Base-by-base conservation (phyloP, 306 rosid species). In the Cicer pinnatifidum region DNA sequence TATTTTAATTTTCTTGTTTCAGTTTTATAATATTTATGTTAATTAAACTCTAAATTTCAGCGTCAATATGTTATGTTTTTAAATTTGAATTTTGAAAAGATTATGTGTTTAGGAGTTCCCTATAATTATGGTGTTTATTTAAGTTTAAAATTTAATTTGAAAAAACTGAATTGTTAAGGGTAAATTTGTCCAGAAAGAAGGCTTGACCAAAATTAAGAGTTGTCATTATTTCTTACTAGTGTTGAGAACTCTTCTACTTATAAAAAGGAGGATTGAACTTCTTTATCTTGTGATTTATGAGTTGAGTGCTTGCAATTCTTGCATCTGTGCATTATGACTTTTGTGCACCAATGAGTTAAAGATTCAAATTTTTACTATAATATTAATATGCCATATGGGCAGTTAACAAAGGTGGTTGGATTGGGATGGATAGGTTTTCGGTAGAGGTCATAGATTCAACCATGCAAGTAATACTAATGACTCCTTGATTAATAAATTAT, bases 341-440 rank as follows among this genome's bases (percentile, higher is more conserved):
- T 28, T 28, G 16, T 45, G 53, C 79, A 9, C 43, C 60, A 43
- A n/a, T 41, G 23, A 47, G 57, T 47, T 13, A 58, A 52, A 50
- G 54, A 12, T 50, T 50, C 41, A 9, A n/a, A 16, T 61, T 51
- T 57, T 71, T 20, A n/a, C 76, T 56, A 44, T 28, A 57, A 57
- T 50, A 12, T 50, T 28, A 28, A 28, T 28, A 28, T 28, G 19
- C 17, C 38, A 57, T 57, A 17, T 8, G 5, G 6, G 33, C 59
- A 53, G 59, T 52, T 52, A 16, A 52, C 59, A 2, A 23, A 16
- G 33, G 59, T 52, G 58, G 38, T 20, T 44, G 11, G 48, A 12
- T 44, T 56, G 6, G 62, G 62, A 17, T 57, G 40, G 63, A 20
- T 23, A 11, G 63, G 37, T 57, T 57, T 60, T 60, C 11, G 11